A percentile compares a stretch with the other conserved stretches of the same genome.
These are phyloP conservation scores for Penicillium verhagenii DNA, from an alignment of 495 filamentous ascomycete species.

Conservation along the genomic window DNA sequence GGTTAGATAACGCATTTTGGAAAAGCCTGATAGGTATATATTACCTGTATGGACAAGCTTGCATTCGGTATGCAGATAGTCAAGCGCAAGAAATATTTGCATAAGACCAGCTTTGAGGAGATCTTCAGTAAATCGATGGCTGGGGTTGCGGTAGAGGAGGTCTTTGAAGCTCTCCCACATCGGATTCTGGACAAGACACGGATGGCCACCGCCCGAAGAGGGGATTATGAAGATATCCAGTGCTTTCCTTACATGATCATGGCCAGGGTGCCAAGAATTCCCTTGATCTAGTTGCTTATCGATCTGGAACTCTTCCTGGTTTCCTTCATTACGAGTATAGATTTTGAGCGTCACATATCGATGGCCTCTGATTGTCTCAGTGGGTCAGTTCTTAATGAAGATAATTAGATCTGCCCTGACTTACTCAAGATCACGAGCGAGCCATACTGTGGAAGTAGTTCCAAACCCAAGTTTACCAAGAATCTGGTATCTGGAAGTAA, in stretches of 20 bases:
- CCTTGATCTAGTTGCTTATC: constrained; percentile 24
- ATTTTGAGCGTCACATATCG: constrained; percentile 47
- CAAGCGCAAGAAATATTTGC: constrained; percentile 39
- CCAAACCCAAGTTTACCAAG: constrained; percentile 58
- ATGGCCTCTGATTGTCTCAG: constrained; percentile 27
- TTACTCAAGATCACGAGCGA: constrained; percentile 51
- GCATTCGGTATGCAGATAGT: constrained; percentile 47
- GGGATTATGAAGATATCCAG: constrained; percentile 34
- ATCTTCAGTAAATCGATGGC: constrained; percentile 31
- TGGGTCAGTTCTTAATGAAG: constrained; percentile 8
- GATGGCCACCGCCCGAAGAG: constrained; percentile 28
- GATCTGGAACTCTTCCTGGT: constrained; percentile 28
- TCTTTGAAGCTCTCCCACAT: constrained; percentile 43
- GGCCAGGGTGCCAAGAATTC: constrained; percentile 24
- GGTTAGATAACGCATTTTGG: constrained; percentile 8
- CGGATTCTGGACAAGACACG: constrained; percentile 38
- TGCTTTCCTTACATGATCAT: constrained; percentile 26
- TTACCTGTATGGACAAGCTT: constrained; percentile 49
- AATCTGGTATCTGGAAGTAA: constrained; percentile 50
- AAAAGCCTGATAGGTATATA: constrained; percentile 10
- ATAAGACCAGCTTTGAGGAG: constrained; percentile 30
- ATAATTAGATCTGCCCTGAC: constrained; percentile 14
- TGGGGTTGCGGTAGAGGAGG: constrained; percentile 31
- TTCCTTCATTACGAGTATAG: constrained; percentile 25
- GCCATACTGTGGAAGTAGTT: constrained; percentile 53